Evolutionary conservation across 306 rosid species (phyloP), one percentile per base, ranked within the genome.

Genomic region (Alnus rubra): DNA sequence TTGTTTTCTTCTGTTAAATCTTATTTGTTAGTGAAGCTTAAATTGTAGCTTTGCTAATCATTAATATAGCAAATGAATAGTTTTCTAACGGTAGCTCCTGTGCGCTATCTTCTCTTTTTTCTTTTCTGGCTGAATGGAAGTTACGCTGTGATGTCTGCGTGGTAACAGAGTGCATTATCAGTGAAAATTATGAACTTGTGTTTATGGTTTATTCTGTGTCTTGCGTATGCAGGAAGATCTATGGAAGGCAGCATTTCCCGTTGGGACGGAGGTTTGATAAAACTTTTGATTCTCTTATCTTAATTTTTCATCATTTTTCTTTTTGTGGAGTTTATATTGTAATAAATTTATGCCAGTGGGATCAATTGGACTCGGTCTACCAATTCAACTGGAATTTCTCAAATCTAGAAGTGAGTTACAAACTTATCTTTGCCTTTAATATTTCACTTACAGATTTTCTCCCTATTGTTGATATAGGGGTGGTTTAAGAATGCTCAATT

Each of bases 351-450:
- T 39, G 18, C 33, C 80, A 87, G 88, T 87, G 90, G 90, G 90
- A 87, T 60, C 90, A 85, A 71, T 71, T 87, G 82, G 88, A 87
- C 30, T 49, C 87, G 0, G 85, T 87, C 12, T 87, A 87, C 71
- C 85, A 87, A 75, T 74, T 77, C 84, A 87, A 87, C 68, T 87
- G 90, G 90, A 76, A 82, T 82, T 87, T 87, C 87, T 87, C 90
- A 4, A 87, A 87, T 50, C 72, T 87, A 45, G 88, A 87, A 73
- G 88, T 87, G 86, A 84, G 90, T 78, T 58, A 74, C 31, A 39
- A 35, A 37, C 6, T 1, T 3, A n/a, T 71, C 39, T 13, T 69
- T 81, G 28, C 55, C 48, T 33, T 53, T 58, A 65, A 1, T 10
- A 13, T 52, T 69, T 71, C 23, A 39, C 4, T 19, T 5, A 0